Conservation (phyloP, 768 basidiomycete genomes). For the Holtermannia corniformis region DNA sequence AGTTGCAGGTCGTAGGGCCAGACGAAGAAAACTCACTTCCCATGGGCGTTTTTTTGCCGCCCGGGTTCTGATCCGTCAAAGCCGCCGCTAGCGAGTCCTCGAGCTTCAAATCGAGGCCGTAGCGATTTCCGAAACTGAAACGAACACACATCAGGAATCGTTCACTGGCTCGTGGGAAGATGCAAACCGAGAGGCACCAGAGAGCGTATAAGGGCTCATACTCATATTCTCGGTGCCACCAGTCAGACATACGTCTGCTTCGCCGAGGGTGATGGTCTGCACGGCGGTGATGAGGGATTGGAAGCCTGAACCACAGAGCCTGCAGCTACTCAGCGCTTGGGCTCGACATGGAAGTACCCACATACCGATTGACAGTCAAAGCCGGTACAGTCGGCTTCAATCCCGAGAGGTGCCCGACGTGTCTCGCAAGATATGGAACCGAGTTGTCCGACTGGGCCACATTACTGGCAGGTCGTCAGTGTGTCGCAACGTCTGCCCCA, state of each 20-base stretch:
- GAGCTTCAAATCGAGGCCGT: slow-evolving; percentile 43
- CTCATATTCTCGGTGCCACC: slow-evolving; percentile 42
- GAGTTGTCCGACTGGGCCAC: slow-evolving; percentile 43
- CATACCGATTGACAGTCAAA: slow-evolving; percentile 42
- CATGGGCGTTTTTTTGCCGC: slow-evolving; percentile 36
- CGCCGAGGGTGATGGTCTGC: slow-evolving; percentile 42
- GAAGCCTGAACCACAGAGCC: slow-evolving; percentile 43
- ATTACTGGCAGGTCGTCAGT: slow-evolving; percentile 5
- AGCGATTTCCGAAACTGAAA: slow-evolving; percentile 38
- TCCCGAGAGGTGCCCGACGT: slow-evolving; percentile 43
- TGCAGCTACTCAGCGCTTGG: slow-evolving; percentile 9
- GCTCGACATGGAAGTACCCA: neutral
- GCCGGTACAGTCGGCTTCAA: slow-evolving; percentile 40
- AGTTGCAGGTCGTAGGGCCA: neutral
- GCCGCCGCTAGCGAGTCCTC: slow-evolving; percentile 43
- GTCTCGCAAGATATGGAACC: slow-evolving; percentile 42
- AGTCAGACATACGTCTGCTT: slow-evolving; percentile 41
- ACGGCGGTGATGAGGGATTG: slow-evolving; percentile 43
- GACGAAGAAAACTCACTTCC: slow-evolving; percentile 25
- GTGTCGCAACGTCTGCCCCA: neutral
- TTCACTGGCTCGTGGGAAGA: neutral
- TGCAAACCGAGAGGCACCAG: slow-evolving; percentile 34
- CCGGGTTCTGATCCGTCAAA: slow-evolving; percentile 42
- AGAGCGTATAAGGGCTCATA: slow-evolving; percentile 38
- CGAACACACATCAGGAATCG: neutral